These are phyloP conservation scores for Priceomyces fermenticarens DNA, from an alignment of 805 yeast species.

Conservation along the genomic window DNA sequence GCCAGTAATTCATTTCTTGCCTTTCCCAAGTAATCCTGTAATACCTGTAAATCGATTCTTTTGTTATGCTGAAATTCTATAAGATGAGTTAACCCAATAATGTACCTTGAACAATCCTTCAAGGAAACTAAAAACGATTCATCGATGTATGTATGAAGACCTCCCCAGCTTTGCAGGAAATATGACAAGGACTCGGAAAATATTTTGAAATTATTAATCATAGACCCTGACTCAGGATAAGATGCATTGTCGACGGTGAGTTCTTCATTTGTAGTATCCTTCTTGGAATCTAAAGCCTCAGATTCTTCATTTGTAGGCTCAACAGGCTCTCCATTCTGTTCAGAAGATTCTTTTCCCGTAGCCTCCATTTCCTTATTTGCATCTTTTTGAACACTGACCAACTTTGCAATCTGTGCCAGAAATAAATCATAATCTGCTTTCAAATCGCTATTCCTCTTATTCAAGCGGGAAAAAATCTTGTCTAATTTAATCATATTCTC, in stretches of 20 bases:
- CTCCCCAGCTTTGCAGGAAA: conserved; percentile 40
- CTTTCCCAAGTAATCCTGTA: conserved; percentile 72
- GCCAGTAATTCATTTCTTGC: conserved; percentile 60
- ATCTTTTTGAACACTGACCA: conserved; percentile 26
- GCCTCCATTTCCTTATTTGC: neutral
- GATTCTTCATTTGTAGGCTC: conserved; percentile 5
- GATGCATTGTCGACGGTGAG: neutral
- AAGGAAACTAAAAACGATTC: conserved; percentile 78
- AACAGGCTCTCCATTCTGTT: neutral
- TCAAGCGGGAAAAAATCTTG: conserved; percentile 67
- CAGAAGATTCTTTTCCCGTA: conserved; percentile 7
- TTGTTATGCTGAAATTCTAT: conserved; percentile 87
- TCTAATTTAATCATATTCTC: conserved; percentile 81
- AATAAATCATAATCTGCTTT: conserved; percentile 72
- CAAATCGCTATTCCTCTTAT: conserved; percentile 69
- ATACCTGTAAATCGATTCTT: conserved; percentile 84
- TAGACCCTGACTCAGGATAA: conserved; percentile 6
- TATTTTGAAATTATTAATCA: conserved; percentile 30
- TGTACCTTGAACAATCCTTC: conserved; percentile 80
- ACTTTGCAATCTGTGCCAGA: conserved; percentile 62
- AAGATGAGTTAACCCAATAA: conserved; percentile 46
- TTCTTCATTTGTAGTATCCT: neutral
- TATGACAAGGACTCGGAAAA: conserved; percentile 36
- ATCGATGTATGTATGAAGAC: conserved; percentile 54
- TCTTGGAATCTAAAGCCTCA: conserved; percentile 3